These are phyloP conservation scores for Liriodendron chinense DNA, from an alignment of 164 flowering plant genomes.

Conservation along the genomic window DNA sequence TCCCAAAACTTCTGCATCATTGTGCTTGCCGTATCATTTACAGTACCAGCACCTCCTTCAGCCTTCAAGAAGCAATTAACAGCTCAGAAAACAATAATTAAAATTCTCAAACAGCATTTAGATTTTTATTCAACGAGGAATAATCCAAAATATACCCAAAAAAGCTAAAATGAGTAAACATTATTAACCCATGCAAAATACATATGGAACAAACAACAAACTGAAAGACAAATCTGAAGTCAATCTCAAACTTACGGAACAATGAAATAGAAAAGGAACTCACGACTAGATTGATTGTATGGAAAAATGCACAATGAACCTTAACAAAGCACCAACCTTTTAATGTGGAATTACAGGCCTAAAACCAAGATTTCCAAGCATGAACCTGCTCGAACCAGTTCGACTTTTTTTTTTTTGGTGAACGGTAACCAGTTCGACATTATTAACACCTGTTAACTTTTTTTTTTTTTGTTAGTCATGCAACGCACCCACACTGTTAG, in stretches of 20 bases:
- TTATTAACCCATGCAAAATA: background rate
- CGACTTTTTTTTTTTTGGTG: no score
- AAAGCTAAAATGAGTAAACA: background rate
- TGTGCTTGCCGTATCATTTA: conserved; percentile 76
- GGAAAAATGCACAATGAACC: background rate
- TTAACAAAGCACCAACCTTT: background rate
- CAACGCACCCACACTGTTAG: no score
- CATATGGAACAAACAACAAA: background rate
- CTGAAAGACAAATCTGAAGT: background rate
- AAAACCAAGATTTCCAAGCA: background rate
- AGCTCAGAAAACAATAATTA: background rate
- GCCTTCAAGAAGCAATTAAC: conserved; percentile 40
- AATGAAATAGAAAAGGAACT: no score
- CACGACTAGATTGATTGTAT: no score
- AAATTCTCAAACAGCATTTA: background rate
- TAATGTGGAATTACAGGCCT: background rate
- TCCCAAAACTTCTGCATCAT: conserved; percentile 99
- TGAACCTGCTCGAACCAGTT: background rate
- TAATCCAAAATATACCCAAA: background rate
- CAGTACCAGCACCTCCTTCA: conserved; percentile 77
- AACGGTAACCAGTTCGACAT: background rate
- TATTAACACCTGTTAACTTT: background rate
- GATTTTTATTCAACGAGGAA: background rate
- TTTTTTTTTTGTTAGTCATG: no score
- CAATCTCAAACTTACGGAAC: background rate